Base-by-base conservation (phyloP, 345 rosid species). In the Lenwebbia sp. region DNA sequence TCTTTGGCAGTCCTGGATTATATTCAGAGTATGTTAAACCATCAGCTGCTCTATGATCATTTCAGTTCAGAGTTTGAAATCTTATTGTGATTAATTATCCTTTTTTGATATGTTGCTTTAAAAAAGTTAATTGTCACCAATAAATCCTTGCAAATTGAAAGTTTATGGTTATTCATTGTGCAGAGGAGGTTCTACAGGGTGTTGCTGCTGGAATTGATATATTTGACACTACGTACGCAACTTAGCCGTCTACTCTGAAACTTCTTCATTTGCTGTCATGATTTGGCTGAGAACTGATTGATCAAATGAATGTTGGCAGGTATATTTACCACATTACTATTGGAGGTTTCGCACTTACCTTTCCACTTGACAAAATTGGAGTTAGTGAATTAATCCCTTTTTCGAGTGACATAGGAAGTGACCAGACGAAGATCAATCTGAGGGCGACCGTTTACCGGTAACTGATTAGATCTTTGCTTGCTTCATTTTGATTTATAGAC, bases 171-270 rank as follows among this genome's bases (percentile, higher is more conserved):
- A 14, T 44, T 50, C 76, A 62, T 87, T 87, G 56, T 56, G 82
- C 92, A 95, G 98, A 95, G 92, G 98, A 95, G 90, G 91, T 95
- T 84, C 88, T 95, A 89, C 92, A 94, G 90, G 96, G 95, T 40
- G 89, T 95, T 90, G 96, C 96, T 83, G 93, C 95, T 5, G 98
- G 98, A 84, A 88, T 94, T 65, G 98, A 95, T 86, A 92, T 95
- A 83, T 95, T 95, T 84, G 95, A 95, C 57, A 92, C 95, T 23
- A 88, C 88, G 98, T 95, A 91, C 83, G 94, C 81, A 37, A 47
- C 82, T 88, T 57, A 82, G 41, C 44, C 50, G 7, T 50, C 57
- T 86, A 28, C 40, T 22, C 4, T 82, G 10, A 30, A 50, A 54
- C 82, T 49, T 83, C 84, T 84, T 5, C 49, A 56, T 75, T 54